Conservation (phyloP, 2,329 filamentous ascomycete species). For the Trichoderma simmonsii region DNA sequence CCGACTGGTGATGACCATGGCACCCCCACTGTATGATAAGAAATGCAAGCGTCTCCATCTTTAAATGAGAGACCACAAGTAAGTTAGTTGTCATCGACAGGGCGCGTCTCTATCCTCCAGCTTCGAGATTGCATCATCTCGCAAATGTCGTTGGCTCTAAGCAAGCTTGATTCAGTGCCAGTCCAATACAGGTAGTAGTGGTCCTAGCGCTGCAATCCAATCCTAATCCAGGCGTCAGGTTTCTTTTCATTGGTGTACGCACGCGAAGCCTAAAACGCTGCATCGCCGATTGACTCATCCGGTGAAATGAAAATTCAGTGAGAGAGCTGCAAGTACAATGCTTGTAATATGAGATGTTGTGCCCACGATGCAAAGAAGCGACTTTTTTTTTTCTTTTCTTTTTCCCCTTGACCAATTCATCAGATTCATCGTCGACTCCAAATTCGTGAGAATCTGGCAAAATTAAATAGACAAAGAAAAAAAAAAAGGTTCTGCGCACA, state of each 20-base stretch:
- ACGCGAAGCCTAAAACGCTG: background rate
- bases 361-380: background rate
- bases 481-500: background rate
- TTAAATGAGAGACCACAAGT: no score
- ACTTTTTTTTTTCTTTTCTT: no score
- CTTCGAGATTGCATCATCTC: no score
- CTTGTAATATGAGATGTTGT: background rate
- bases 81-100: no score
- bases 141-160: no score
- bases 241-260: background rate
- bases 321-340: background rate
- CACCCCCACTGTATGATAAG: no score
- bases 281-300: constrained; percentile 13
- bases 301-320: background rate
- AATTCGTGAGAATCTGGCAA: background rate
- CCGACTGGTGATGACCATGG: no score
- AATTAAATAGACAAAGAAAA: background rate
- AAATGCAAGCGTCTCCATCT: no score
- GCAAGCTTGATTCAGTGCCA: no score
- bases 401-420: no score
- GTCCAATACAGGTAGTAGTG: no score
- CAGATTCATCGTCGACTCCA: background rate
- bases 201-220: background rate
- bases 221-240: background rate
- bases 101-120: no score